Base-by-base conservation (phyloP, 202 grass and related monocot species). In the Thinopyrum obtusiflorum region DNA sequence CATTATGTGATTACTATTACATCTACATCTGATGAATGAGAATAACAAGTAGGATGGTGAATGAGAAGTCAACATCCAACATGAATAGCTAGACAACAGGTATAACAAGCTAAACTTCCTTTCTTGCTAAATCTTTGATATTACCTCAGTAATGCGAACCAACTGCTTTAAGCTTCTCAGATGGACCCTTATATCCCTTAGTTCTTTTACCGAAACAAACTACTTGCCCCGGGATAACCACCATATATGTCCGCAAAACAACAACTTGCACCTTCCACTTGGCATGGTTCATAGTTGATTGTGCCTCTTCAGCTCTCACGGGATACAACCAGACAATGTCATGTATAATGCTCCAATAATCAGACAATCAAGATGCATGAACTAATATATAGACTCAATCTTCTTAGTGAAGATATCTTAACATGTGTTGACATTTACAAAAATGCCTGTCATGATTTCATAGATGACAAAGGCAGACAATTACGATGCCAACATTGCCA, bases 221-320 rank as follows among this genome's bases (percentile, higher is more conserved):
- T 88, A 88, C 66, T 92, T 94, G 11, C 92, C 94, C 94, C 94
- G 29, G 94, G 82, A 70, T 97, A 94, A 11, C 92, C 94, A 23
- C 90, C 92, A 94, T 88, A 94, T 88, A 59, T 93, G 92, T 5
- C 90, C 90, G 73, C 91, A 92, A 1, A 90, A 94, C 70, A 97
- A 81, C 66, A 92, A 62, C 76, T 84, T 86, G 24, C 94, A 97
- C 46, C 92, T 83, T 44, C 88, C 92, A 75, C 94, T 89, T 6
- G 91, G 94, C 29, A 97, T 21, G 20, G 92, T 97, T 76, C 86
- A 85, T 20, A 97, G 87, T 4, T 94, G 94, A 66, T 23, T 92
- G 40, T 94, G 92, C 31, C 78, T 97, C 61, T 97, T 97, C 92
- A 94, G 73, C 23, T 90, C 74, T 27, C 68, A 65, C 23, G 21